Conservation (phyloP, 2,329 filamentous ascomycete species). For the Pyrenophora tritici-repentis region DNA sequence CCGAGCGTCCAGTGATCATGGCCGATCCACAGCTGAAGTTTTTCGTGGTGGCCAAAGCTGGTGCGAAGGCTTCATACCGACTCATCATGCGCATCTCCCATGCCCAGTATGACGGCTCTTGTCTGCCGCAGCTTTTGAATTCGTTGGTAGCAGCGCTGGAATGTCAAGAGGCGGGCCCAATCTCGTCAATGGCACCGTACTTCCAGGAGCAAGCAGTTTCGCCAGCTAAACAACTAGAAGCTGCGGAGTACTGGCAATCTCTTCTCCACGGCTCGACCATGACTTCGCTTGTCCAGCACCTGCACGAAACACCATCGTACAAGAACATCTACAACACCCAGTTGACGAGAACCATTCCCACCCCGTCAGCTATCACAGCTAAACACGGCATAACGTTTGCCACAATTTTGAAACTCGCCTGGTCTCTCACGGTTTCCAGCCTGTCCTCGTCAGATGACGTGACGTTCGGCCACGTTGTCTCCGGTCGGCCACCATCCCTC, state of each 20-base stretch:
- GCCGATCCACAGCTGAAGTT: not conserved
- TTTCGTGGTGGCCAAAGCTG: not conserved
- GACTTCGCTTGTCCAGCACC: not conserved
- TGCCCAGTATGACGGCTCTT: not conserved
- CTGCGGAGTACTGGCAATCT: not conserved
- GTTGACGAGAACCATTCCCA: not conserved
- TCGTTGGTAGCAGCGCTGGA: not conserved
- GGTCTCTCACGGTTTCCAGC: not conserved
- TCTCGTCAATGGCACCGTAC: not conserved
- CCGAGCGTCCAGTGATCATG: not conserved
- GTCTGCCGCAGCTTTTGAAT: constrained; percentile 1
- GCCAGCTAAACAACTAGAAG: not conserved
- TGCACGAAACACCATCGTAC: not conserved
- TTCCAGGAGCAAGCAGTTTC: not conserved
- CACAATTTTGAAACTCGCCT: not conserved
- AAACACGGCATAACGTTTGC: not conserved
- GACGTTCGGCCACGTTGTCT: not conserved
- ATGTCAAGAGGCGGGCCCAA: not conserved
- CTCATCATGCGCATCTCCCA: not conserved
- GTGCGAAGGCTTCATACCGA: not conserved
- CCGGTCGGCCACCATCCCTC: not conserved
- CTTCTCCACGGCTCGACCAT: not conserved
- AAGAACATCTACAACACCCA: not conserved
- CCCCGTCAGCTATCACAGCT: not conserved
- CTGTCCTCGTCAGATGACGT: not conserved